Base-by-base conservation (phyloP, 192 early-diverging fungal species). In the Geranomyces variabilis region DNA sequence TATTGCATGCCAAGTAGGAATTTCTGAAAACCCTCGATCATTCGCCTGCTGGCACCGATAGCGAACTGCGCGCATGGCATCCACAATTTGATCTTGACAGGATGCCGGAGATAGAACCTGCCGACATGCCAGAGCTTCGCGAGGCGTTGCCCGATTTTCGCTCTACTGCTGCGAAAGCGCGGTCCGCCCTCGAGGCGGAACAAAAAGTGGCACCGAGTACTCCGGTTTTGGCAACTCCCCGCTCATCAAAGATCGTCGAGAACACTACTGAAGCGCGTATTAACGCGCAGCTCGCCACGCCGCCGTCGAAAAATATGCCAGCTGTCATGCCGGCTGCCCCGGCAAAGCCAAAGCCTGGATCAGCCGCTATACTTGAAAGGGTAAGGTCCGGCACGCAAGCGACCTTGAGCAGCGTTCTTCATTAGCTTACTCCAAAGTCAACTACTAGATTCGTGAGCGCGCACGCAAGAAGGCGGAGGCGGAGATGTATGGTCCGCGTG, bases 391-490 rank as follows among this genome's bases (percentile, higher is more conserved):
- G n/a, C n/a, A n/a, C n/a, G n/a, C n/a, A 8, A 71, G 44, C 29
- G 12, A 47, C 12, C 46, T 47, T 47, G 12, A 19, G 46, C 12
- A 19, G 12, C 19, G 46, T 47, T 47, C 19, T 19, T 14, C 46
- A 19, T 47, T 47, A n/a, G n/a, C n/a, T n/a, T n/a, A n/a, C n/a
- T n/a, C n/a, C n/a, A n/a, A n/a, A n/a, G n/a, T n/a, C n/a, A n/a
- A n/a, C n/a, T n/a, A n/a, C n/a, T n/a, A 75, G 74, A 73, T 80
- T 55, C 64, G 75, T 15, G 79, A 67, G 29, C 69, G 67, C 17
- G 79, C 76, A 66, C 56, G 64, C 0, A 67, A 73, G 62, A 62
- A 41, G 48, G 44, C 55, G 10, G 78, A 75, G 46, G 24, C 19
- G 1, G 58, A 55, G 17, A 61, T 76, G 70, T 63, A 57, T 41